Conservation (phyloP, 202 grass and related monocot genomes). For the Setaria italica region DNA sequence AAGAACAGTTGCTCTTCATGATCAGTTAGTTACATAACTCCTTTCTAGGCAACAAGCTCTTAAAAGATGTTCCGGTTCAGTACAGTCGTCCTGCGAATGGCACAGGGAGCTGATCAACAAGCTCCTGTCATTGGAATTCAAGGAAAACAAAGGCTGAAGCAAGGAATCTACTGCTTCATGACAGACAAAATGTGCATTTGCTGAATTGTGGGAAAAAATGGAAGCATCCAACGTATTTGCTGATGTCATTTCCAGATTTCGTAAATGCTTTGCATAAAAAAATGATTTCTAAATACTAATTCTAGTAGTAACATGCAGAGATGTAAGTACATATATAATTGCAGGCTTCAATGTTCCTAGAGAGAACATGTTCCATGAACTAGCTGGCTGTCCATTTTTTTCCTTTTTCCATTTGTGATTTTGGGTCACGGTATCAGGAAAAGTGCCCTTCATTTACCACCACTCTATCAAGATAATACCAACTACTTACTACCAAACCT, state of each 20-base stretch:
- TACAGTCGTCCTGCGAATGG: constrained; percentile 47
- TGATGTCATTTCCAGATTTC: background rate
- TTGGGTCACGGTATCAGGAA: constrained; percentile 4
- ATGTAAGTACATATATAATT: background rate
- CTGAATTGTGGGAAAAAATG: background rate
- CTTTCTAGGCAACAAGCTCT: constrained; percentile 59
- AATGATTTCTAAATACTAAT: background rate
- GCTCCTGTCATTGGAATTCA: background rate
- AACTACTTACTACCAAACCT: constrained; percentile 60
- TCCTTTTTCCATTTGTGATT: constrained; percentile 30
- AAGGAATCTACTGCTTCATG: constrained; percentile 42
- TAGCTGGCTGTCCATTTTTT: background rate
- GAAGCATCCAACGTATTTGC: background rate
- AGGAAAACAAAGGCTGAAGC: constrained; percentile 28
- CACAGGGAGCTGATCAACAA: constrained; percentile 39
- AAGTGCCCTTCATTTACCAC: constrained; percentile 51
- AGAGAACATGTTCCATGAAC: constrained; percentile 2
- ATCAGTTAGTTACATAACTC: constrained; percentile 50
- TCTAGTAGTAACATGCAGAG: background rate
- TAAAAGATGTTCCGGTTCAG: constrained; percentile 55
- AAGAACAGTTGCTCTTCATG: constrained; percentile 48
- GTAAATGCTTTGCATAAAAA: background rate
- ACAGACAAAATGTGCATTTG: background rate
- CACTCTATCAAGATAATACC: constrained; percentile 59
- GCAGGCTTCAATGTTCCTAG: background rate